Evolutionary conservation across 1,284 basidiomycete species (phyloP).

Genomic region (Heimioporus punctisporus): DNA sequence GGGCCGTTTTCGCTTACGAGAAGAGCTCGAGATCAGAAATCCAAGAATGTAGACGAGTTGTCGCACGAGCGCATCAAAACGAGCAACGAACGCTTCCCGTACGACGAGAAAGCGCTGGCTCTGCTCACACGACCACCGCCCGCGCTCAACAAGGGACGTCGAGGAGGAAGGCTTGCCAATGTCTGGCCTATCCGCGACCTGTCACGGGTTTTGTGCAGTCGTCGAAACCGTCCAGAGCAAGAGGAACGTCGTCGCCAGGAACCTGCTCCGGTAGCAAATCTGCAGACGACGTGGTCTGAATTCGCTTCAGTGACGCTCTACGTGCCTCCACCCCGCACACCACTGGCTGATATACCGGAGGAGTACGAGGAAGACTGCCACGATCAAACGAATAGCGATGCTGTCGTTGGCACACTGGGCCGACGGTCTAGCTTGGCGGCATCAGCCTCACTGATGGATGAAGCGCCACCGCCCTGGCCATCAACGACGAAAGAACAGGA

Average conservation of each 20-base stretch:
- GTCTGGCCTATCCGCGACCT: conserved; percentile 27
- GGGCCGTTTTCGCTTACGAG: background rate
- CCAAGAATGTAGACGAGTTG: background rate
- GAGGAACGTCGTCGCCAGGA: background rate
- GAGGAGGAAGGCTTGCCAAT: conserved; percentile 11
- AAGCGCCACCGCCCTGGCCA: too few species aligned
- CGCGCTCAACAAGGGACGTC: conserved; percentile 12
- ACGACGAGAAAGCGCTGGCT: conserved; percentile 14
- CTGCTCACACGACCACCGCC: conserved; percentile 18
- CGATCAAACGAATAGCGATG: conserved; percentile 17
- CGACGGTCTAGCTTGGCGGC: conserved; percentile 7
- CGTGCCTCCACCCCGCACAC: conserved; percentile 18
- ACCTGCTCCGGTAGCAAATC: background rate
- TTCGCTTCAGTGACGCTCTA: conserved; percentile 25
- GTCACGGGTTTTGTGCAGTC: conserved; percentile 14
- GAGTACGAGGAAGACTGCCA: conserved; percentile 27
- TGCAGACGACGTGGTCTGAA: conserved; percentile 34
- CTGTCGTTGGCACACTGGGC: conserved; percentile 8
- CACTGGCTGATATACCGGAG: conserved; percentile 30
- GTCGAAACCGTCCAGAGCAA: conserved; percentile 7
- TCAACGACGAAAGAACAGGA: too few species aligned
- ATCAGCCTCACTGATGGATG: too few species aligned
- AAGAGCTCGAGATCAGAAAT: conserved; percentile 7
- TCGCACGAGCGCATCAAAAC: conserved; percentile 1
- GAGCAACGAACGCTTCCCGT: conserved; percentile 6